Evolutionary conservation across 805 yeast species (phyloP), one percentile per base, ranked within the genome.

Genomic region (Candida wancherniae): DNA sequence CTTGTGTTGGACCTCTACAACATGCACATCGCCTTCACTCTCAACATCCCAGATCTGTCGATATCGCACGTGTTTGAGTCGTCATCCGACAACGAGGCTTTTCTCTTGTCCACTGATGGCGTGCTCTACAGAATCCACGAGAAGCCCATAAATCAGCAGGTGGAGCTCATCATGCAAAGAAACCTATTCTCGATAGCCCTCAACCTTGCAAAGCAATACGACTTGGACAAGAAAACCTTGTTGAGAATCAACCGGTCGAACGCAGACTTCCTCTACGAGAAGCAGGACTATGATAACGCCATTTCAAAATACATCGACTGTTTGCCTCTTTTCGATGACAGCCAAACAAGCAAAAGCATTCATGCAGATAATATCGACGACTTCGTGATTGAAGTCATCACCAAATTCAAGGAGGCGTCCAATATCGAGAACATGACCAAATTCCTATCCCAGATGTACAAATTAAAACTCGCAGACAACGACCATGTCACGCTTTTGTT

Each of bases 401-500:
- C 84, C 24, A 80, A 80, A 46, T 85, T 80, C 53, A 79, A 82
- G 41, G 94, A 81, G 37, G 80, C 86, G 13, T 76, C 84, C 5
- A 80, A 81, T 35, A 82, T 85, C 1, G 61, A 65, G 17, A 74
- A 74, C 37, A 58, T 88, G 45, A 70, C 85, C 0, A 62, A 63
- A 24, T 87, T 81, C 41, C 58, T 87, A 19, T 77, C 76, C 51
- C 71, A 71, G 9, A 62, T 87, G 41, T 64, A 82, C 32, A 68
- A 68, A 6, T 54, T 66, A 24, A 68, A 71, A 2, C 43, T 69
- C 9, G 79, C 95, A 0, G 73, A 74, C n/a, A 67, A 75, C 18
- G 94, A 87, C 49, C 97, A 90, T 53, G 70, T 86, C 5, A 87
- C 95, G 0, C 57, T 90, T 15, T 62, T 88, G 23, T 56, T 88